Evolutionary conservation across 2,329 filamentous ascomycete species (phyloP).

Genomic region (Xylariaceae sp.): DNA sequence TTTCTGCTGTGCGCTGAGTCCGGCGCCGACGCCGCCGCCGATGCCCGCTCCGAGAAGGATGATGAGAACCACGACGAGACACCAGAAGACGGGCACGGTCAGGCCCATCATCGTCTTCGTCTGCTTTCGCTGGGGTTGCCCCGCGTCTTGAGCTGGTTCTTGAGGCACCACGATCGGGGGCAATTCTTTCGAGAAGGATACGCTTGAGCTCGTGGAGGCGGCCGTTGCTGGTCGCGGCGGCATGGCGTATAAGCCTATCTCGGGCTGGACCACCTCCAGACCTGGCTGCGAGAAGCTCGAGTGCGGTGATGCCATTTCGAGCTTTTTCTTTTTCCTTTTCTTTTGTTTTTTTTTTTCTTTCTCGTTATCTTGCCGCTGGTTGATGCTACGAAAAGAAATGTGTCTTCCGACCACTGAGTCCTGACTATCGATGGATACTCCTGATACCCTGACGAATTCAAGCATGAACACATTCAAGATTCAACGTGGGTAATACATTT

Average conservation of each 20-base stretch:
- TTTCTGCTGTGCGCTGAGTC: conserved; percentile 20
- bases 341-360: neutral
- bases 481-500: too few relatives aligned
- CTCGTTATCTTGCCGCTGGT: neutral
- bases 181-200: neutral
- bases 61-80: conserved; percentile 18
- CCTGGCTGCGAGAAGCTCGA: conserved; percentile 12
- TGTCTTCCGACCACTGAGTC: too few relatives aligned
- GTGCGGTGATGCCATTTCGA: conserved; percentile 5
- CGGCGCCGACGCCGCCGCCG: conserved; percentile 25
- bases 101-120: conserved; percentile 21
- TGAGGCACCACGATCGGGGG: neutral
- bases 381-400: too few relatives aligned
- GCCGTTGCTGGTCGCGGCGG: too few relatives aligned
- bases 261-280: conserved; percentile 22
- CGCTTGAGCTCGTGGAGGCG: too few relatives aligned
- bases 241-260: conserved; percentile 17
- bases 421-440: too few relatives aligned
- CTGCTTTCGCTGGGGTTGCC: neutral
- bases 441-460: too few relatives aligned
- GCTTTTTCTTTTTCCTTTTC: neutral
- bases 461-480: too few relatives aligned
- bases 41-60: conserved; percentile 24
- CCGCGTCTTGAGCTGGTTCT: neutral
- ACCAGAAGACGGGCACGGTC: conserved; percentile 25